Percentiles rank a stretch among this genome's conserved stretches.
These are phyloP conservation scores for Spathaspora gorwiae DNA, from an alignment of 805 yeast species.

Conservation along the genomic window DNA sequence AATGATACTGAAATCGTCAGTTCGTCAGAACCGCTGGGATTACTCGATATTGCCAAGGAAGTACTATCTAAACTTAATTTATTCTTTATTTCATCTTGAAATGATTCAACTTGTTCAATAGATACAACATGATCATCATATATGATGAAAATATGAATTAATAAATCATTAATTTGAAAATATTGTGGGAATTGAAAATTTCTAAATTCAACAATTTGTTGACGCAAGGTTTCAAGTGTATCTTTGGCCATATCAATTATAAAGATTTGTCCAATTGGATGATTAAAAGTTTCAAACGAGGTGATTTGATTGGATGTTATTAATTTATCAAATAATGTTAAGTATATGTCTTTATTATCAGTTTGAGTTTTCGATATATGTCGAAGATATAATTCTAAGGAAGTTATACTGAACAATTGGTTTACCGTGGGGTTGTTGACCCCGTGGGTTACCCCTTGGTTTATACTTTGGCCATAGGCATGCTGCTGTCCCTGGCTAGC, in stretches of 20 bases:
- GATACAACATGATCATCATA: conserved; percentile 18
- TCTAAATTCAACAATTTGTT: conserved; percentile 45
- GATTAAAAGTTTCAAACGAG: conserved; percentile 81
- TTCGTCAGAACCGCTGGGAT: not conserved
- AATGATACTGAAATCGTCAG: conserved; percentile 10
- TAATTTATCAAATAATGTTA: conserved; percentile 53
- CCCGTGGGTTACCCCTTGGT: not conserved
- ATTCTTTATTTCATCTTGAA: conserved; percentile 23
- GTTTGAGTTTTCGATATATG: conserved; percentile 8
- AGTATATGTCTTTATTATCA: conserved; percentile 39
- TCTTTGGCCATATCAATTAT: conserved; percentile 54
- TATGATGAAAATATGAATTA: conserved; percentile 37
- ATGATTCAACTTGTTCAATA: conserved; percentile 32
- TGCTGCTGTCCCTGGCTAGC: not conserved
- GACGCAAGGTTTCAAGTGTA: conserved; percentile 51
- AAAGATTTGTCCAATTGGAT: conserved; percentile 75
- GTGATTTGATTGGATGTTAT: conserved; percentile 58
- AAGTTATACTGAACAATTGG: conserved; percentile 35
- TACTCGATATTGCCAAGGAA: conserved; percentile 10
- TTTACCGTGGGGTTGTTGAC: conserved; percentile 7
- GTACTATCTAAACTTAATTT: conserved; percentile 26
- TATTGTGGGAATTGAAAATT: conserved; percentile 57
- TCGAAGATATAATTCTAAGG: conserved; percentile 28
- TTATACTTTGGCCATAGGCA: not conserved
- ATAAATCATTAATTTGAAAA: conserved; percentile 60